A percentile compares a stretch with the other conserved stretches of the same genome.
phyloP scores from a whole-genome alignment of 208 protist genomes.

The Entamoeba nuttalli region DNA sequence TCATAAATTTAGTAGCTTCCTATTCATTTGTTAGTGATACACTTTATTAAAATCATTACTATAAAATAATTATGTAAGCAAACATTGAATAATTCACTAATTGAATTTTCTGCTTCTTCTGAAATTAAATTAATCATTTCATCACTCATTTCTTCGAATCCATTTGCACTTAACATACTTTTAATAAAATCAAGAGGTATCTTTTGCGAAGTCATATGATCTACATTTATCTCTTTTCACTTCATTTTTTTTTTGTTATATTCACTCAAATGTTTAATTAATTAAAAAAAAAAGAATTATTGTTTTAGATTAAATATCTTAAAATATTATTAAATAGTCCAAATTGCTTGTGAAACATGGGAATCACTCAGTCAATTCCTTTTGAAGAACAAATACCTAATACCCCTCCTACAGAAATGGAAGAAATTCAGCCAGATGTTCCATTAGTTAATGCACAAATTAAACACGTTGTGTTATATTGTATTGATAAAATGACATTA shows the following conservation, averaged over 20 bases:
- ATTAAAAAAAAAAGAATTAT: too few relatives aligned
- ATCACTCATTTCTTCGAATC: background rate
- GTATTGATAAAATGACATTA: background rate
- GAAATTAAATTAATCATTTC: background rate
- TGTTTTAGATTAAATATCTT: too few relatives aligned
- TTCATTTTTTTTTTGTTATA: background rate
- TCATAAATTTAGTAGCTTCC: background rate
- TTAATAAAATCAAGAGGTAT: background rate
- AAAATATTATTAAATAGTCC: too few relatives aligned
- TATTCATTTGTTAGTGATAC: background rate
- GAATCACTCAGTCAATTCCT: background rate
- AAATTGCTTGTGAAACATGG: background rate
- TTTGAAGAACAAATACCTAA: background rate
- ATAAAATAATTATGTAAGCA: background rate
- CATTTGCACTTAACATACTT: background rate
- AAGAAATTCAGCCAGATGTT: background rate
- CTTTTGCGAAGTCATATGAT: background rate
- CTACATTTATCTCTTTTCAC: background rate
- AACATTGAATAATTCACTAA: background rate
- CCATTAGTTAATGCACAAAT: background rate
- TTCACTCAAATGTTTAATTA: background rate
- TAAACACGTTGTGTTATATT: background rate
- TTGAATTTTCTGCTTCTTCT: background rate
- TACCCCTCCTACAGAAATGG: background rate
- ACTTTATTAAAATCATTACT: too few relatives aligned